A percentile compares a stretch with the other conserved stretches of the same genome.
Evolutionary conservation across 1,139 yeast genomes (phyloP).

Genomic region (Debaryomyces robertsiae): DNA sequence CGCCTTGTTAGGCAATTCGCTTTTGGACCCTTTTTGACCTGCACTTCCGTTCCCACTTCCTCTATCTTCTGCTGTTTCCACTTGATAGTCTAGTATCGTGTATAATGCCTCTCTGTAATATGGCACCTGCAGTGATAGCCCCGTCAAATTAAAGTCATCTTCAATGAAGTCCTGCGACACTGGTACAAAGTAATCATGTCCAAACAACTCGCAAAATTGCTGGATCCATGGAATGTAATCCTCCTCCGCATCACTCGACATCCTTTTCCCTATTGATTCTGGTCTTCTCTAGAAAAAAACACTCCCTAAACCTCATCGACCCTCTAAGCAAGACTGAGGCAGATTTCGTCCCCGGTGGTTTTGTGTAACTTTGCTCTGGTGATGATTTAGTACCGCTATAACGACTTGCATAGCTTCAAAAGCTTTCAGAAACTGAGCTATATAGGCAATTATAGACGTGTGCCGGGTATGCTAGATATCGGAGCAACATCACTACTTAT

Average conservation of each 20-base stretch:
- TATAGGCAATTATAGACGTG: too few relatives aligned
- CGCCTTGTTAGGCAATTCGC: slow-evolving; percentile 67
- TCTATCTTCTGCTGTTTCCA: slow-evolving; percentile 68
- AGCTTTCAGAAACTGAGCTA: too few relatives aligned
- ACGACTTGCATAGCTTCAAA: too few relatives aligned
- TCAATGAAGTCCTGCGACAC: slow-evolving; percentile 92
- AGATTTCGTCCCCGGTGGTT: neutral
- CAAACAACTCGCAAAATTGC: slow-evolving; percentile 82
- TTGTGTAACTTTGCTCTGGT: slow-evolving; percentile 6
- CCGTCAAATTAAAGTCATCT: slow-evolving; percentile 94
- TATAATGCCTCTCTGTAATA: slow-evolving; percentile 91
- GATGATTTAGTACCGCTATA: neutral
- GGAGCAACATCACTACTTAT: slow-evolving; percentile 34
- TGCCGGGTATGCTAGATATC: slow-evolving; percentile 26
- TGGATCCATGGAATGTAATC: slow-evolving; percentile 87
- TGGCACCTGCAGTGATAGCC: slow-evolving; percentile 82
- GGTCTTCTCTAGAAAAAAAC: neutral
- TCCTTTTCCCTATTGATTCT: slow-evolving; percentile 14
- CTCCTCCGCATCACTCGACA: slow-evolving; percentile 54
- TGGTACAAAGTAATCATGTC: slow-evolving; percentile 92
- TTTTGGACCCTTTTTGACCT: slow-evolving; percentile 21
- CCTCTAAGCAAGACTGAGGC: neutral
- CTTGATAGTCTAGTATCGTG: slow-evolving; percentile 74
- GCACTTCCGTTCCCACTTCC: slow-evolving; percentile 15
- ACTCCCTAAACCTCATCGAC: slow-evolving; percentile 3